Base-by-base conservation (phyloP, 1,284 basidiomycete species). In the Cryptococcus sp. region DNA sequence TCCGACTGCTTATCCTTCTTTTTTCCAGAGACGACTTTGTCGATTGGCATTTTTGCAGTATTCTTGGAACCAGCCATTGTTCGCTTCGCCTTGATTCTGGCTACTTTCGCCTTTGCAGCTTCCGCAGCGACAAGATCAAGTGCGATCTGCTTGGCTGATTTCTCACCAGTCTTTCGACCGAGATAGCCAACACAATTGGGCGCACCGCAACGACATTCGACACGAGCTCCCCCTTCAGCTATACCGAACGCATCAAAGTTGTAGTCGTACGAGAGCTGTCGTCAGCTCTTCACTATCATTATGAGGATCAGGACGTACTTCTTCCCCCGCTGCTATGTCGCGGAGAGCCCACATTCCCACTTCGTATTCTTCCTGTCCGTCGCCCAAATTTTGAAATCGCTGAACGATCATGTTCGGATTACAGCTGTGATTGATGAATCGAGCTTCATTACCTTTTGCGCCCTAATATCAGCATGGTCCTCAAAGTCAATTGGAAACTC, bases 341-440 rank as follows among this genome's bases (percentile, higher is more conserved):
- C 68, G 60, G 28, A 63, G 52, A 2, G 77, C 75, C 66, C 76
- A 78, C 57, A 70, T 64, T 7, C 75, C 73, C 7, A 77, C 67
- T 56, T 78, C 75, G 50, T 66, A 77, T 61, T 79, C 78, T 43
- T 78, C 76, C 42, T 62, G 59, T 5, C 70, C 73, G 42, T 71
- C 69, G 2, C 73, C 72, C 5, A 72, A 48, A 0, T 63, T 71
- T 49, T 68, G 66, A 46, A 66, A 73, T 54, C 75, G 72, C 25
- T 70, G 64, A 13, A 78, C 72, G 46, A 74, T 71, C 25, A 77
- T 62, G 46, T 77, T 78, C 1, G 76, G 76, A 5, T 62, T 61
- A 46, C 76, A 78, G 2, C 72, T 70, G 55, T 78, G 77, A 59
- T 78, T 78, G 61, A 78, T 76, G 63, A 78, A 79, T 16, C 78